Percentiles rank a stretch among this genome's conserved stretches.
Conservation (phyloP, 2,329 filamentous ascomycete species). For the Simplicillium sp. region DNA sequence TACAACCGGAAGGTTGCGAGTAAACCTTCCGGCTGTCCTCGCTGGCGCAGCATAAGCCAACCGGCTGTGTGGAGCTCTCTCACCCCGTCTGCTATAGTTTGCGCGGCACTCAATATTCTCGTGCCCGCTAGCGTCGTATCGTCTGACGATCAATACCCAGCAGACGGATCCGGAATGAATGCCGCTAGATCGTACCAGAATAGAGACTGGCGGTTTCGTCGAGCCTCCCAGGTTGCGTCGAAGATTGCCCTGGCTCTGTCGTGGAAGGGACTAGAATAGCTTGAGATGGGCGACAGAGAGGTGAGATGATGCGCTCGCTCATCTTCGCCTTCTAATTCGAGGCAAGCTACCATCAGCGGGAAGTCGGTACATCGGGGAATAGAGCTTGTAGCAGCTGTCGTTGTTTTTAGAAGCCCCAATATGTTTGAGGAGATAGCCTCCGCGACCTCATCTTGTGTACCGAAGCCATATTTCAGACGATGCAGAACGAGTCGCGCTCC, state of each 20-base stretch:
- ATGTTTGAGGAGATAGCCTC: constrained; percentile 12
- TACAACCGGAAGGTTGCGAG: not conserved
- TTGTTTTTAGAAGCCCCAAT: constrained; percentile 13
- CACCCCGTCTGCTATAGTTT: no score
- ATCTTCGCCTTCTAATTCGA: constrained; percentile 10
- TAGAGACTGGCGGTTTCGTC: not conserved
- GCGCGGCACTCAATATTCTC: no score
- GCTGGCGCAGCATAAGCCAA: not conserved
- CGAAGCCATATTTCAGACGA: constrained; percentile 13
- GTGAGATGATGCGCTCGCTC: constrained; percentile 6
- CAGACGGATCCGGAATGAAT: not conserved
- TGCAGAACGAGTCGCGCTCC: constrained; percentile 14
- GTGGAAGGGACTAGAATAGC: constrained; percentile 4
- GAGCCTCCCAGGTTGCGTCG: not conserved
- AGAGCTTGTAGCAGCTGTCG: constrained; percentile 8
- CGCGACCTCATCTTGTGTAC: constrained; percentile 10
- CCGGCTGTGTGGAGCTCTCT: not conserved
- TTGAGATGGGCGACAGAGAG: constrained; percentile 7
- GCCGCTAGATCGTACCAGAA: constrained; percentile 2
- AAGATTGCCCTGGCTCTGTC: not conserved
- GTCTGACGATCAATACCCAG: not conserved
- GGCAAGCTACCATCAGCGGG: constrained; percentile 13
- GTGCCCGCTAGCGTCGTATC: not conserved
- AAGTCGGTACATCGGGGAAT: constrained; percentile 12
- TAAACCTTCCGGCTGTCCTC: not conserved